These are phyloP conservation scores for Tolypocladium sp. DNA, from an alignment of 2,329 filamentous ascomycete species.

Conservation along the genomic window DNA sequence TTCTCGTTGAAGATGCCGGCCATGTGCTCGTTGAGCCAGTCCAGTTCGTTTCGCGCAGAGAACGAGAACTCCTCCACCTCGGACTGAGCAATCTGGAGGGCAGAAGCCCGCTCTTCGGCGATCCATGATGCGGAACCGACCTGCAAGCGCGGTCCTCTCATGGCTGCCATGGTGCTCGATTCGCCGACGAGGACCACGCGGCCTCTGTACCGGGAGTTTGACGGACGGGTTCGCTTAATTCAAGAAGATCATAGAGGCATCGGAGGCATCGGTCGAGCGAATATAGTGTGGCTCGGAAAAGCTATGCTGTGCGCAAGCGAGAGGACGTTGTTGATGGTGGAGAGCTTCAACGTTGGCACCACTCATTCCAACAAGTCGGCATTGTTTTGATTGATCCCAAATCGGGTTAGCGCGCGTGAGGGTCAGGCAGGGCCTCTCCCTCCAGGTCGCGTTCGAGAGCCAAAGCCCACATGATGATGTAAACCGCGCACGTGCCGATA, in stretches of 20 bases:
- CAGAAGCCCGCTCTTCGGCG: conserved; percentile 70
- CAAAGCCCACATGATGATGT: conserved; percentile 6
- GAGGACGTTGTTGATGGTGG: conserved; percentile 7
- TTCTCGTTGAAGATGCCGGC: conserved; percentile 81
- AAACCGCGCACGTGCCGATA: conserved; percentile 27
- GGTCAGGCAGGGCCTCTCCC: background rate
- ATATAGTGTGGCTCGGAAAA: background rate
- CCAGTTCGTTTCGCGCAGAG: conserved; percentile 84
- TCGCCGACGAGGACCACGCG: conserved; percentile 4
- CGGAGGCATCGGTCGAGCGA: background rate
- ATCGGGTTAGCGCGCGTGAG: conserved; percentile 21
- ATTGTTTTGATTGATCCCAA: conserved; percentile 30
- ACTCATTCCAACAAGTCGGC: conserved; percentile 15
- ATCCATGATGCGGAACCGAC: conserved; percentile 84
- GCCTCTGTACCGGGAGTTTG: background rate
- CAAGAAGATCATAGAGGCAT: conserved; percentile 4
- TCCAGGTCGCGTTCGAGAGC: background rate
- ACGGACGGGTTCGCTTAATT: background rate
- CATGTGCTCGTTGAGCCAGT: conserved; percentile 99
- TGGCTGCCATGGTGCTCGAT: conserved; percentile 27
- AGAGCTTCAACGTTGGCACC: conserved; percentile 6
- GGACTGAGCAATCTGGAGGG: conserved; percentile 63
- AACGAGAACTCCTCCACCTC: conserved; percentile 92
- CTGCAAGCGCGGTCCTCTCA: conserved; percentile 51
- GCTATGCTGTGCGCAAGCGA: background rate